Conservation (phyloP, 1,284 basidiomycete species). For the Moniliella sp. region DNA sequence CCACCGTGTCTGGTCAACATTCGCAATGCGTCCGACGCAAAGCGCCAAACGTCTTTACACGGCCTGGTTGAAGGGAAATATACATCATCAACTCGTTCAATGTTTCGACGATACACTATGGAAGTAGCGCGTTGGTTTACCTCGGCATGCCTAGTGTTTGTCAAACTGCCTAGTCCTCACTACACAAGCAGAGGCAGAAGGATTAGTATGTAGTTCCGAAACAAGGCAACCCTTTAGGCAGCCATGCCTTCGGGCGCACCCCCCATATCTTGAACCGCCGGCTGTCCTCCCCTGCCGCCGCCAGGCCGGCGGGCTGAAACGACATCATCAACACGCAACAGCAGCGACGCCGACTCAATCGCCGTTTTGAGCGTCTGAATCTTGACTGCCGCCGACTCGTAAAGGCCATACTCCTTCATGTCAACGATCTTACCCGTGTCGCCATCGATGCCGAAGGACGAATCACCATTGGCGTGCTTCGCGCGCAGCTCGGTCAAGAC, state of each 20-base stretch:
- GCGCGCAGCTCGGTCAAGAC: conserved; percentile 68
- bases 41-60: too few relatives aligned
- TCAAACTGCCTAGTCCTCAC: too few relatives aligned
- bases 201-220: too few relatives aligned
- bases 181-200: too few relatives aligned
- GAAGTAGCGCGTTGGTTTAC: too few relatives aligned
- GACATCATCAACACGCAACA: conserved; percentile 81
- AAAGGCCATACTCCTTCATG: conserved; percentile 80
- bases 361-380: conserved; percentile 93
- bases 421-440: conserved; percentile 83
- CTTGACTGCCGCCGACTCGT: conserved; percentile 88
- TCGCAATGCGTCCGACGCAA: too few relatives aligned
- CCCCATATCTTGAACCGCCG: conserved; percentile 5
- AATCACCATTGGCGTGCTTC: conserved; percentile 74
- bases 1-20: too few relatives aligned
- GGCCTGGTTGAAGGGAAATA: too few relatives aligned
- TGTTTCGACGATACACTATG: too few relatives aligned
- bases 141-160: too few relatives aligned
- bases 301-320: conserved; percentile 46
- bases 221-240: too few relatives aligned
- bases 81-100: too few relatives aligned
- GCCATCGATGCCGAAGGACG: conserved; percentile 79
- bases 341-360: conserved; percentile 74
- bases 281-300: conserved; percentile 7
- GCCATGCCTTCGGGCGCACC: conserved; percentile 1